These are phyloP conservation scores for Medicago lupulina DNA, from an alignment of 306 rosid species.

Conservation along the genomic window DNA sequence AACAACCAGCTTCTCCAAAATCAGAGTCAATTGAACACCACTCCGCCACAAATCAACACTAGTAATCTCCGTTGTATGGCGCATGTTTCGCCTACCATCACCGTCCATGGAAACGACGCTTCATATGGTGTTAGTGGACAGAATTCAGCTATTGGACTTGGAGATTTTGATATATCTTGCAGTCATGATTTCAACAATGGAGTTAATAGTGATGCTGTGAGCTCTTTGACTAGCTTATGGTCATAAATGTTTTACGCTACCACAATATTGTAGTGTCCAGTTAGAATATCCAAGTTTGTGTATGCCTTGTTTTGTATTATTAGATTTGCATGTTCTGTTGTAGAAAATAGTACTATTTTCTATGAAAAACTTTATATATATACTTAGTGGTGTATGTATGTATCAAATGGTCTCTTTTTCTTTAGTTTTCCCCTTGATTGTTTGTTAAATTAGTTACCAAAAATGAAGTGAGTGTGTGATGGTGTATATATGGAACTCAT, in stretches of 20 bases:
- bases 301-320: not conserved
- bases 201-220: constrained; percentile 54
- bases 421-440: not conserved
- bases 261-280: not conserved
- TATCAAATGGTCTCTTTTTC: constrained; percentile 7
- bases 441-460: not conserved
- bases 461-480: constrained; percentile 5
- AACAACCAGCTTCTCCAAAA: constrained; percentile 60
- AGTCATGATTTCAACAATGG: constrained; percentile 51
- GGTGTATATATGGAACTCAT: not conserved
- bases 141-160: constrained; percentile 47
- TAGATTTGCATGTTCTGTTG: constrained; percentile 28
- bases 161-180: constrained; percentile 43
- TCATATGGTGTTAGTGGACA: constrained; percentile 58
- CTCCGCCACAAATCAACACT: constrained; percentile 49
- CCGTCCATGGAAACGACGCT: constrained; percentile 58
- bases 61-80: constrained; percentile 45
- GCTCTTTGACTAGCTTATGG: constrained; percentile 58
- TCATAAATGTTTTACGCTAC: not conserved
- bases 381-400: constrained; percentile 29
- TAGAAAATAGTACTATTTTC: constrained; percentile 1
- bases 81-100: constrained; percentile 67
- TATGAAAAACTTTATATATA: not conserved
- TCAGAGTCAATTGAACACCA: constrained; percentile 55
- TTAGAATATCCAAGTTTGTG: constrained; percentile 17